These are phyloP conservation scores for Podospora didyma DNA, from an alignment of 495 filamentous ascomycete species.

Conservation along the genomic window DNA sequence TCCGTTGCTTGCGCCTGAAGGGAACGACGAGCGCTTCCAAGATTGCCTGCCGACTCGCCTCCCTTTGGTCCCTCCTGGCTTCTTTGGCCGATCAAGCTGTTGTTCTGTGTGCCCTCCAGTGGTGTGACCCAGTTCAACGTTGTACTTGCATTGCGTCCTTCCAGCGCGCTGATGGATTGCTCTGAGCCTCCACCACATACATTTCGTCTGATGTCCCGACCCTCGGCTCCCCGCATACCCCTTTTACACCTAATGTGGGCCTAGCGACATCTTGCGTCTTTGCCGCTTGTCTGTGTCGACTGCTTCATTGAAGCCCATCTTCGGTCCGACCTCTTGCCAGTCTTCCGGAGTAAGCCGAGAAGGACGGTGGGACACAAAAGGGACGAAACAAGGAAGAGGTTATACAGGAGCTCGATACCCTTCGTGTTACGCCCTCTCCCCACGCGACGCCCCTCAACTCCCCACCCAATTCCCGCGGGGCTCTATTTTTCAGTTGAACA, in stretches of 20 bases:
- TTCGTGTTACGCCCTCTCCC: neutral
- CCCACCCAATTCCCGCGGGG: neutral
- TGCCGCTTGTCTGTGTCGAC: neutral
- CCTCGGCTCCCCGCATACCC: conserved; percentile 6
- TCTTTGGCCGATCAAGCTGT: neutral
- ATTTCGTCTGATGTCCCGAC: conserved; percentile 5
- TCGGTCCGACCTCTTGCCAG: neutral
- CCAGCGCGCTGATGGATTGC: conserved; percentile 8
- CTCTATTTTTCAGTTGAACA: neutral
- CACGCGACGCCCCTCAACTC: neutral
- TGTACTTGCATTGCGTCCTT: conserved; percentile 1
- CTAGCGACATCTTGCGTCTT: conserved; percentile 3
- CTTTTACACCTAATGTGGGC: conserved; percentile 10
- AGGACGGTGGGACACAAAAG: neutral
- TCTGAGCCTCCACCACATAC: conserved; percentile 4
- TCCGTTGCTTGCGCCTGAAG: neutral
- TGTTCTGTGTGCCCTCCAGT: neutral
- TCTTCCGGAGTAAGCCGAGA: neutral
- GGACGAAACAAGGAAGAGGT: neutral
- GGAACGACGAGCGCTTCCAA: too few species aligned
- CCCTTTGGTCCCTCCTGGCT: neutral
- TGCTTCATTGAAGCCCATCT: conserved; percentile 1
- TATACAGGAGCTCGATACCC: neutral
- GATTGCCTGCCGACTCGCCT: too few species aligned
- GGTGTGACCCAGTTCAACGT: neutral